Conservation (phyloP, 2,329 filamentous ascomycete genomes). For the Rutstroemia sp. region DNA sequence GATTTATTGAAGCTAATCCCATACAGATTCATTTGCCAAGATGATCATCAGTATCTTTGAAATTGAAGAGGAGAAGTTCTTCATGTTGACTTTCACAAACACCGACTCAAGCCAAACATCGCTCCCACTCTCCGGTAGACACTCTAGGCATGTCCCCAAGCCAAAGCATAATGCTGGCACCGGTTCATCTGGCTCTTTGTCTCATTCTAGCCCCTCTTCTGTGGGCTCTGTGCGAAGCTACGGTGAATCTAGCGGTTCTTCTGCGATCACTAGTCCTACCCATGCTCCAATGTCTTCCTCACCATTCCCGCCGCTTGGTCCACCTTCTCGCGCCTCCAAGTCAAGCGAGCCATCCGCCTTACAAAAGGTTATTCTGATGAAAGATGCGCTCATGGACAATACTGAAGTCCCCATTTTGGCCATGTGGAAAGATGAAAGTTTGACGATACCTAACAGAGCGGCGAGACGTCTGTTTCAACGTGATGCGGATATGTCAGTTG, state of each 20-base stretch:
- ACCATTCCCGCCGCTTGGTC: conserved; percentile 60
- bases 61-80: conserved; percentile 61
- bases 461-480: conserved; percentile 43
- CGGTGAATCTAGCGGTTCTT: conserved; percentile 24
- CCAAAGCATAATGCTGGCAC: neutral
- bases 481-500: conserved; percentile 32
- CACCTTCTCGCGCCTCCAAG: conserved; percentile 48
- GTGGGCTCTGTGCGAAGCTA: conserved; percentile 22
- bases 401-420: conserved; percentile 68
- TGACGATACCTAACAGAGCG: conserved; percentile 62
- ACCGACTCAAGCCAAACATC: conserved; percentile 36
- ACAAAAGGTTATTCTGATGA: conserved; percentile 67
- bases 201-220: conserved; percentile 24
- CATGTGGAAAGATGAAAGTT: conserved; percentile 74
- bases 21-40: conserved; percentile 48
- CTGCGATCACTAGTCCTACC: conserved; percentile 42
- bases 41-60: conserved; percentile 75
- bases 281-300: conserved; percentile 45
- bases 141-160: neutral
- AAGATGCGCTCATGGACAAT: conserved; percentile 69
- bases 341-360: conserved; percentile 56
- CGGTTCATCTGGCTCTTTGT: conserved; percentile 1
- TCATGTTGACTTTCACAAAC: conserved; percentile 68
- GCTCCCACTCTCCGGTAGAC: conserved; percentile 18
- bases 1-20: conserved; percentile 20